Conservation (phyloP, 495 filamentous ascomycete species). For the Talaromyces wortmannii region DNA sequence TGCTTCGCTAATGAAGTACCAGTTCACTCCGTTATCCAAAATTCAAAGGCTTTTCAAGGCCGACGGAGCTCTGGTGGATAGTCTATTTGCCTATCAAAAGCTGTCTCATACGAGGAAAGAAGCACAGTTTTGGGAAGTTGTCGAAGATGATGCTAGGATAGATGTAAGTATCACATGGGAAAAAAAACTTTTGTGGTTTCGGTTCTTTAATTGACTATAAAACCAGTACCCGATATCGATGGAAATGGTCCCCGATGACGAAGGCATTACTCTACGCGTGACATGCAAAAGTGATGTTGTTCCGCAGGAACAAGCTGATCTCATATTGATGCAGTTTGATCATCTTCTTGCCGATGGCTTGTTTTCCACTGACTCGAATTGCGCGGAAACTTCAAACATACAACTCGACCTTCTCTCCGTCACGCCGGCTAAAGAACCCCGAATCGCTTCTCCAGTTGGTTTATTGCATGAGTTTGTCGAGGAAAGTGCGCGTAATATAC, state of each 20-base stretch:
- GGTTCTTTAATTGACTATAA: neutral
- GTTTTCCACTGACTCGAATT: conserved; percentile 14
- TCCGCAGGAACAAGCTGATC: conserved; percentile 51
- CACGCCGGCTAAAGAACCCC: conserved; percentile 41
- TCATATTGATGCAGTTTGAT: conserved; percentile 26
- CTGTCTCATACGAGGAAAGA: conserved; percentile 12
- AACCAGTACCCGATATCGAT: conserved; percentile 60
- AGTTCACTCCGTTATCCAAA: conserved; percentile 58
- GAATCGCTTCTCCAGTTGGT: conserved; percentile 13
- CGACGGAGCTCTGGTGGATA: conserved; percentile 63
- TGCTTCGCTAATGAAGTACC: conserved; percentile 52
- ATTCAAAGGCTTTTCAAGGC: conserved; percentile 62
- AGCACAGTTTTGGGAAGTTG: conserved; percentile 31
- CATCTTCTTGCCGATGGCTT: conserved; percentile 18
- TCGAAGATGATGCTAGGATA: conserved; percentile 48
- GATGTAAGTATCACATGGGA: conserved; percentile 32
- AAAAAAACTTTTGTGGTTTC: neutral
- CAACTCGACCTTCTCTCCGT: conserved; percentile 21
- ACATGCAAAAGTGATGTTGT: conserved; percentile 55
- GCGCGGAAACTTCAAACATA: conserved; percentile 12
- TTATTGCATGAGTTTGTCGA: conserved; percentile 41
- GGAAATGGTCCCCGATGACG: conserved; percentile 53
- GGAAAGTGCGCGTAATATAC: conserved; percentile 7
- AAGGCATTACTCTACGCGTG: conserved; percentile 47
- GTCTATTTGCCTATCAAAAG: conserved; percentile 75